These are phyloP conservation scores for Venturia nashicola DNA, from an alignment of 2,329 filamentous ascomycete species.

Conservation along the genomic window DNA sequence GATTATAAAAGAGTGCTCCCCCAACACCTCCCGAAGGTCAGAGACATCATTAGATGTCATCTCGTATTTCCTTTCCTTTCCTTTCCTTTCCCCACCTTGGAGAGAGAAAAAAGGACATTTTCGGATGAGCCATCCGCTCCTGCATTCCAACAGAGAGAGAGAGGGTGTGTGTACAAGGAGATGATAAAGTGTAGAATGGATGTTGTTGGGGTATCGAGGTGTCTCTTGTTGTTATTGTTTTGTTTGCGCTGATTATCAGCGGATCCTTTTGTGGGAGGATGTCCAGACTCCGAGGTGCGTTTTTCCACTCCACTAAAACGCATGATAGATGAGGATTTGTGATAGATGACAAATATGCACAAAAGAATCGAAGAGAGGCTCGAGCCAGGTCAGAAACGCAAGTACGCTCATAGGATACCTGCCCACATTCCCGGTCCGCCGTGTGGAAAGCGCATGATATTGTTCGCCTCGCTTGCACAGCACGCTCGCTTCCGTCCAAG, in stretches of 20 bases:
- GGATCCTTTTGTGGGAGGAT: background rate
- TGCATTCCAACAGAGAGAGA: background rate
- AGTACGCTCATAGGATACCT: conserved; percentile 37
- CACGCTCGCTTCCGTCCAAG: conserved; percentile 53
- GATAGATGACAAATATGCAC: conserved; percentile 1
- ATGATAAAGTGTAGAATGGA: background rate
- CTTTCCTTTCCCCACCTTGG: background rate
- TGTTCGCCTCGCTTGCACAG: conserved; percentile 47
- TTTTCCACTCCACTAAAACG: background rate
- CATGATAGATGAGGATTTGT: background rate
- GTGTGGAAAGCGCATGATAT: conserved; percentile 30
- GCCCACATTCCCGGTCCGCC: conserved; percentile 55
- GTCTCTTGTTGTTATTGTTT: background rate
- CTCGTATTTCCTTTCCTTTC: background rate
- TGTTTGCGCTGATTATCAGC: background rate
- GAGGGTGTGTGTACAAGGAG: background rate
- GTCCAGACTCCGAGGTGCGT: background rate
- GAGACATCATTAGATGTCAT: background rate
- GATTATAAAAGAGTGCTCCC: background rate
- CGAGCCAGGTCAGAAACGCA: background rate
- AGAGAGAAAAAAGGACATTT: background rate
- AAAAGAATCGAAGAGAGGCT: background rate
- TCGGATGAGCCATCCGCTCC: background rate
- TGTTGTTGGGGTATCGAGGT: background rate
- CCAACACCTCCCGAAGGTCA: background rate